Evolutionary conservation across 176 grass and related monocot genomes (phyloP).

Genomic region (Raddia guianensis): DNA sequence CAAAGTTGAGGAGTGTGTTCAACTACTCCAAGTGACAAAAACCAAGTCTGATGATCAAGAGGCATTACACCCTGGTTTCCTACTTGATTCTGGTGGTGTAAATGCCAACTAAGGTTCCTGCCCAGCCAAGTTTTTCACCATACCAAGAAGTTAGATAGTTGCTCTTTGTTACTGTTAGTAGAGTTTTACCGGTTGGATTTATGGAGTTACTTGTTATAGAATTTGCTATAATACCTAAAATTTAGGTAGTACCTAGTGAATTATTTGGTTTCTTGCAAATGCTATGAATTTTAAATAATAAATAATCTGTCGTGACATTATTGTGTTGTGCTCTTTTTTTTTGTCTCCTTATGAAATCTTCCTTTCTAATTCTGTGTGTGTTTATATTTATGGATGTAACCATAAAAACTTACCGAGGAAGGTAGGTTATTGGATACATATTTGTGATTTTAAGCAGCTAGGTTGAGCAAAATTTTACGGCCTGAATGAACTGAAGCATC

Average conservation of each 20-base stretch:
- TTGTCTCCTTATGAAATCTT: neutral
- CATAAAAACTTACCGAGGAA: neutral
- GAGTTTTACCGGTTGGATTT: slow-evolving; percentile 15
- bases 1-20: slow-evolving; percentile 63
- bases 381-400: neutral
- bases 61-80: slow-evolving; percentile 42
- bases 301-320: slow-evolving; percentile 4
- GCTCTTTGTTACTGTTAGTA: slow-evolving; percentile 26
- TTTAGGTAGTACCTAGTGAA: slow-evolving; percentile 25
- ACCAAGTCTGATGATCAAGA: slow-evolving; percentile 53
- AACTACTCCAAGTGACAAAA: slow-evolving; percentile 49
- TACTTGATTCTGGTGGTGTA: slow-evolving; percentile 42
- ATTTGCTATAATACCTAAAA: slow-evolving; percentile 24
- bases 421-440: neutral
- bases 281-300: slow-evolving; percentile 25
- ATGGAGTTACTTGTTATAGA: slow-evolving; percentile 30
- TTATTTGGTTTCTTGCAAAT: slow-evolving; percentile 15
- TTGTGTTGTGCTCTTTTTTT: neutral
- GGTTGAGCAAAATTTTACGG: neutral
- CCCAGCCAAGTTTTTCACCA: neutral
- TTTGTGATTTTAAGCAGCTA: neutral
- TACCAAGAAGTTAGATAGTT: slow-evolving; percentile 28
- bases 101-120: slow-evolving; percentile 44
- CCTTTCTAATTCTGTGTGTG: neutral
- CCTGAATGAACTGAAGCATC: neutral